Conservation (phyloP, 2,329 filamentous ascomycete genomes). For the Fusarium tanahbumbuense region DNA sequence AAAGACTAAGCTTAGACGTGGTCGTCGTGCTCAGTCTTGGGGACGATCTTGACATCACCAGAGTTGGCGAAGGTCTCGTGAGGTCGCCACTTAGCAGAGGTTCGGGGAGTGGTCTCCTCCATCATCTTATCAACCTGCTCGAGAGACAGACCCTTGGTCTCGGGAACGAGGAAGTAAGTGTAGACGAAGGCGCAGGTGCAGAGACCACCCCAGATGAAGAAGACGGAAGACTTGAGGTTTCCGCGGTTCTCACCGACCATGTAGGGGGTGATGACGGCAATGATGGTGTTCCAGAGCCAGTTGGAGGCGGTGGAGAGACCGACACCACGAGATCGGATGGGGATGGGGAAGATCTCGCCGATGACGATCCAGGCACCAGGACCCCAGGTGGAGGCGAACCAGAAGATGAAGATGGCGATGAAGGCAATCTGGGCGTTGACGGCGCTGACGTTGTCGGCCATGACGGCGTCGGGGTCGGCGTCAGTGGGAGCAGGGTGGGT, state of each 20-base stretch:
- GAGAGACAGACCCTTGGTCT: constrained; percentile 80
- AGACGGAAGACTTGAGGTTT: constrained; percentile 71
- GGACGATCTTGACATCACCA: constrained; percentile 45
- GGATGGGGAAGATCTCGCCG: constrained; percentile 90
- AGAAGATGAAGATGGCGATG: constrained; percentile 93
- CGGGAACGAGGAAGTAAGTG: constrained; percentile 78
- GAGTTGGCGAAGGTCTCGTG: constrained; percentile 72
- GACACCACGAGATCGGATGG: constrained; percentile 88
- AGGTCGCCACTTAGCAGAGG: constrained; percentile 80
- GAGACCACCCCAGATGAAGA: constrained; percentile 80
- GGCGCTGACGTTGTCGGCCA: constrained; percentile 66
- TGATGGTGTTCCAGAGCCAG: constrained; percentile 79
- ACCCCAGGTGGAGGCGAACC: constrained; percentile 91
- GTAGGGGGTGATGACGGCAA: constrained; percentile 76
- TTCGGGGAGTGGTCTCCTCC: constrained; percentile 84
- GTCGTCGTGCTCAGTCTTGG: constrained; percentile 48
- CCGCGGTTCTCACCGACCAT: constrained; percentile 62
- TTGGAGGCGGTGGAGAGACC: constrained; percentile 78
- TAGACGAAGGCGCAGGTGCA: constrained; percentile 71
- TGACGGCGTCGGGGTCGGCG: constrained; percentile 49
- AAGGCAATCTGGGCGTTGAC: constrained; percentile 77
- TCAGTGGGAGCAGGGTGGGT: constrained; percentile 58
- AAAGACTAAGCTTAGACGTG: constrained; percentile 45
- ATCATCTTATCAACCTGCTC: constrained; percentile 90
- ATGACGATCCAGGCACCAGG: constrained; percentile 85